Base-by-base conservation (phyloP, 2,329 filamentous ascomycete species). In the Gaeumannomyces sp. region DNA sequence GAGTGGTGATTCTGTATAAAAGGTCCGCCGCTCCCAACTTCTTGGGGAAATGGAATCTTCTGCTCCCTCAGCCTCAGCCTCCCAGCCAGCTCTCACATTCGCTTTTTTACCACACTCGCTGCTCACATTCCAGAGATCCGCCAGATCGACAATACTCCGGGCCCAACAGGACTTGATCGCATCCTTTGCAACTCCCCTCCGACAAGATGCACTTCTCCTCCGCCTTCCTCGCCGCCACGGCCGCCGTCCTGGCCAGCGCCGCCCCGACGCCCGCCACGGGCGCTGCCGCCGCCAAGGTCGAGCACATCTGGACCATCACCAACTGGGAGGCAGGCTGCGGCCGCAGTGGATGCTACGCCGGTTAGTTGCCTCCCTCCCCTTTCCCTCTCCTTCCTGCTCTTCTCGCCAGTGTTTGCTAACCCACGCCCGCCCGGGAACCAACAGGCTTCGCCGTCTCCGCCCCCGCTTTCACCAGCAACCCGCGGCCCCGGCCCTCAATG, bases 261-360 rank as follows among this genome's bases (percentile, higher is more conserved):
- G 31, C 28, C n/a, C 53, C 56, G 29, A 31, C 29, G 11, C 45
- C n/a, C 29, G 29, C 45, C 31, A 13, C 22, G 25, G 22, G 35
- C 28, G 14, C 31, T n/a, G 16, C 31, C 11, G 53, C 56, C 29
- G 31, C 28, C 53, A 29, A 31, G 33, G 29, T 29, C n/a, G 35
- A 50, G 13, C 65, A 64, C 58, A 66, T 62, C 27, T 68, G 67
- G 67, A 63, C 45, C 27, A 31, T 67, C 27, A 59, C 66, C 19
- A 53, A 61, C 22, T 68, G 66, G 64, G 64, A 59, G 27, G 67
- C 62, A 11, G 63, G 62, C 22, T 65, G 65, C 45, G 38, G 59
- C 27, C 60, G 57, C 16, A 25, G 61, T 0, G 64, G 66, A 31
- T 66, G 64, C 60, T 64, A 61, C 10, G 66, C 65, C 59, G 60